phyloP scores from a whole-genome alignment of 23 red algal genomes.

The Pyropia haitanensis region DNA sequence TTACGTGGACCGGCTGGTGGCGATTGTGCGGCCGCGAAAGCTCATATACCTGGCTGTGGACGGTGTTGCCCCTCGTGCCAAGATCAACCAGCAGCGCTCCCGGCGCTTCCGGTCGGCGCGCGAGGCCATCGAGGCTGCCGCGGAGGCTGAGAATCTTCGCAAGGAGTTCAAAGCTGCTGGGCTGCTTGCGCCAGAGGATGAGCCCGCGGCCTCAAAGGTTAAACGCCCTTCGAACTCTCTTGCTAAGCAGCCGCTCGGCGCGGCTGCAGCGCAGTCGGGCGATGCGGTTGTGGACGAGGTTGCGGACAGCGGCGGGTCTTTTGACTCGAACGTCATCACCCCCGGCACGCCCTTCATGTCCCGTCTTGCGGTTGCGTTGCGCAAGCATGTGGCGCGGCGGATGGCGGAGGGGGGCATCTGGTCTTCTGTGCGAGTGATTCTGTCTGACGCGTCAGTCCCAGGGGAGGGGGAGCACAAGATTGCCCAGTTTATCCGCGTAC shows the following conservation, averaged over 20 bases:
- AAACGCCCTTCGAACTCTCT: background rate
- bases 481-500: slow-evolving; percentile 84
- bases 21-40: slow-evolving; percentile 77
- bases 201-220: background rate
- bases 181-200: background rate
- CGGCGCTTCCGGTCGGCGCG: slow-evolving; percentile 83
- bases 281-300: background rate
- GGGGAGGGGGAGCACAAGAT: slow-evolving; percentile 99
- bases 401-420: slow-evolving; percentile 33
- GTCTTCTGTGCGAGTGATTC: slow-evolving; percentile 47
- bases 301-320: slow-evolving; percentile 12
- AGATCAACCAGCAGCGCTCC: slow-evolving; percentile 98
- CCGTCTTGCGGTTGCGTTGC: slow-evolving; percentile 56
- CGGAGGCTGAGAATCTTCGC: slow-evolving; percentile 30
- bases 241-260: background rate
- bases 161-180: slow-evolving; percentile 54
- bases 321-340: slow-evolving; percentile 97
- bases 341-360: slow-evolving; percentile 97
- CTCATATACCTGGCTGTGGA: slow-evolving; percentile 93
- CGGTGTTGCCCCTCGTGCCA: slow-evolving; percentile 94
- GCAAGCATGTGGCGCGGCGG: slow-evolving; percentile 34
- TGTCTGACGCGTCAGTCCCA: slow-evolving; percentile 76
- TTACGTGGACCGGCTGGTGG: slow-evolving; percentile 84
- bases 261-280: background rate
- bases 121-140: slow-evolving; percentile 51